Conservation (phyloP, 352 stramenopile genomes). For the Phytophthora tubulina region DNA sequence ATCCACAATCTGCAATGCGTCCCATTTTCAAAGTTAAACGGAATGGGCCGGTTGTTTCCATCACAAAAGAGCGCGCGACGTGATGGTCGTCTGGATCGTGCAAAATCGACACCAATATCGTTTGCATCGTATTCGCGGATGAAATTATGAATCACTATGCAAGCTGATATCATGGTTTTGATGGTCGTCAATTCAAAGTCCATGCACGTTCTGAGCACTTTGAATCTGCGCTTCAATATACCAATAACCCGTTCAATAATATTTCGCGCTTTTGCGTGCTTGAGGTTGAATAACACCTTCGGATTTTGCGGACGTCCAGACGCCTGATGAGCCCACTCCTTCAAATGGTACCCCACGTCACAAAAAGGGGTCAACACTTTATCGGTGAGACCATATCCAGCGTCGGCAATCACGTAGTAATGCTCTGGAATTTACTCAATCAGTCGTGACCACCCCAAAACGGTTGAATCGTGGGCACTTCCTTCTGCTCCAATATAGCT, state of each 20-base stretch:
- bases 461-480: conserved; percentile 13
- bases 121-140: conserved; percentile 11
- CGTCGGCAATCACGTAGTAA: conserved; percentile 9
- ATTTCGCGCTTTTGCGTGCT: conserved; percentile 21
- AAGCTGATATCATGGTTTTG: conserved; percentile 7
- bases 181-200: conserved; percentile 12
- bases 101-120: conserved; percentile 11
- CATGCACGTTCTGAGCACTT: conserved; percentile 5
- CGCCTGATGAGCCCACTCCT: conserved; percentile 16
- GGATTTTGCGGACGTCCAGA: conserved; percentile 12
- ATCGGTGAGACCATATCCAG: conserved; percentile 13
- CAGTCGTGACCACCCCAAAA: background rate
- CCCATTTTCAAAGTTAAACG: conserved; percentile 1
- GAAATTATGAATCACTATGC: conserved; percentile 13
- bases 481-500: conserved; percentile 13
- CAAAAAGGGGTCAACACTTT: conserved; percentile 19
- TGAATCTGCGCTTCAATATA: conserved; percentile 28
- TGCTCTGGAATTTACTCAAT: background rate
- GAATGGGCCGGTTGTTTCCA: background rate
- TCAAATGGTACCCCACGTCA: conserved; percentile 28
- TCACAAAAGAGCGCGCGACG: background rate
- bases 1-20: background rate
- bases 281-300: conserved; percentile 30
- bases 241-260: conserved; percentile 25
- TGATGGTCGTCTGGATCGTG: background rate